Evolutionary conservation across 2,329 filamentous ascomycete species (phyloP).

Genomic region (Truncatella angustata): DNA sequence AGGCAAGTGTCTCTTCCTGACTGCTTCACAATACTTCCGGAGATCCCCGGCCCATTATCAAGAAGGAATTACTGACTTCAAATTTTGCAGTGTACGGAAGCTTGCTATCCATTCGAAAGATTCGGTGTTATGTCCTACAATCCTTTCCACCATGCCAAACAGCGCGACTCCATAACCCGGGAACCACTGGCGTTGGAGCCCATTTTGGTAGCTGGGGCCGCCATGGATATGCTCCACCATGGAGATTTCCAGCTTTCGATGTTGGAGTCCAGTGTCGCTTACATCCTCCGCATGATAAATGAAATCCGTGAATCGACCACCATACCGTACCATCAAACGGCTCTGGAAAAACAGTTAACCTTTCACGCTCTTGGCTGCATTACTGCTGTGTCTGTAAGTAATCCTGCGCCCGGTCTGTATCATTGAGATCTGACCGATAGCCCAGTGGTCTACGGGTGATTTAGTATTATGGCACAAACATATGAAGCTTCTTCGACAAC

Average conservation of each 20-base stretch:
- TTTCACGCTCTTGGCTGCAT: neutral
- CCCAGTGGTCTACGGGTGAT: neutral
- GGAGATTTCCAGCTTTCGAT: neutral
- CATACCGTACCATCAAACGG: neutral
- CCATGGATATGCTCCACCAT: neutral
- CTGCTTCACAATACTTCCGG: neutral
- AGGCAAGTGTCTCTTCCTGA: too few species aligned
- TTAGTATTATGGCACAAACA: neutral
- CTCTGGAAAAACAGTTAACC: neutral
- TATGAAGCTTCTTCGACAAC: neutral
- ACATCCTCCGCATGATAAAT: neutral
- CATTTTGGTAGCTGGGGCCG: neutral
- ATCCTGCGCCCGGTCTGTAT: neutral
- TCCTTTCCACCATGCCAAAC: neutral
- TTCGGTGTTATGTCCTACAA: constrained; percentile 1
- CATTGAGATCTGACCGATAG: neutral
- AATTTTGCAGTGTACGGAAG: neutral
- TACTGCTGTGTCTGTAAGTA: neutral
- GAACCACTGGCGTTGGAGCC: neutral
- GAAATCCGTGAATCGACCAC: neutral
- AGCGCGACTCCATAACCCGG: neutral
- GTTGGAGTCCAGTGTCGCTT: neutral
- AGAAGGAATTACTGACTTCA: neutral
- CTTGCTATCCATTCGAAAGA: neutral
- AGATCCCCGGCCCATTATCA: neutral